Conservation (phyloP, 1,139 yeast species). For the Schwanniomyces etchellsii region DNA sequence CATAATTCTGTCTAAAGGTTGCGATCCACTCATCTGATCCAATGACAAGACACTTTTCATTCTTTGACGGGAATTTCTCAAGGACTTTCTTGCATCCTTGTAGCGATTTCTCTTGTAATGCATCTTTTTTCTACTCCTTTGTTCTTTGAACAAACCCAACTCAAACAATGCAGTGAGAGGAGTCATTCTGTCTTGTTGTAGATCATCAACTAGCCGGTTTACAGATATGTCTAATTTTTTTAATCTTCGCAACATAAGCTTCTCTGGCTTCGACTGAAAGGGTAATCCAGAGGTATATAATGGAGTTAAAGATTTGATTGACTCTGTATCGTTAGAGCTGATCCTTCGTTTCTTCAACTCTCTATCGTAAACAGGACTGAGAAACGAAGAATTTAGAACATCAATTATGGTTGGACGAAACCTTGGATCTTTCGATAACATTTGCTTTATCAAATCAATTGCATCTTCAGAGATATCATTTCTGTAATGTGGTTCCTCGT, state of each 20-base stretch:
- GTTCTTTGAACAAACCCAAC: conserved; percentile 61
- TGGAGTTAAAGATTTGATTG: conserved; percentile 33
- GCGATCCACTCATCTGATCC: conserved; percentile 21
- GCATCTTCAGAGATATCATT: conserved; percentile 45
- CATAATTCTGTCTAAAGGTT: conserved; percentile 37
- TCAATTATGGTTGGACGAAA: conserved; percentile 57
- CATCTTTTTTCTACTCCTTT: conserved; percentile 28
- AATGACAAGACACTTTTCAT: conserved; percentile 40
- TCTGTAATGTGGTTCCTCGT: conserved; percentile 55
- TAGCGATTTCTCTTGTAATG: conserved; percentile 32
- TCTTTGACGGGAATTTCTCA: conserved; percentile 45
- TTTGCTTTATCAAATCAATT: conserved; percentile 40
- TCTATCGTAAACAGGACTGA: conserved; percentile 37
- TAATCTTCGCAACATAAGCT: conserved; percentile 57
- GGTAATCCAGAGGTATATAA: conserved; percentile 35
- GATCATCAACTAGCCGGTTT: conserved; percentile 56
- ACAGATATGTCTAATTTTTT: conserved; percentile 63
- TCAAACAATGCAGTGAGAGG: conserved; percentile 84
- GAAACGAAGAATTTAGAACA: conserved; percentile 56
- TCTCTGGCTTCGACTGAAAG: conserved; percentile 60
- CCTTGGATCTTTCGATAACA: conserved; percentile 65
- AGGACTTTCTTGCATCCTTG: conserved; percentile 32
- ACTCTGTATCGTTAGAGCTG: conserved; percentile 25
- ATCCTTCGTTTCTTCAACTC: conserved; percentile 14
- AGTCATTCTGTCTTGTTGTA: conserved; percentile 62